Base-by-base conservation (phyloP, 148 eudicot genomes). In the Persicaria maculosa region DNA sequence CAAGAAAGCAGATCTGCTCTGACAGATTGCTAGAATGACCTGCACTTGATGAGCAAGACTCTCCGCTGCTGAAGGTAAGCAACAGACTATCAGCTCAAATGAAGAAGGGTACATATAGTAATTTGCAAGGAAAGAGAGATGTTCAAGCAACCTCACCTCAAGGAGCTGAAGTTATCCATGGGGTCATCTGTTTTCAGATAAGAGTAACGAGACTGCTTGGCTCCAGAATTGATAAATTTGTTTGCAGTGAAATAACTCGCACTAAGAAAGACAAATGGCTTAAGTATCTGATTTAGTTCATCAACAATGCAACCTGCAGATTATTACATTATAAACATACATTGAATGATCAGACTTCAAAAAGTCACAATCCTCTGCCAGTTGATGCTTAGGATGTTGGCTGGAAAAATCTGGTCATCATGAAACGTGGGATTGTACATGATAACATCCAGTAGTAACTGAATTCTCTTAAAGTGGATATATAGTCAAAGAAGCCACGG, bases 31-130 rank as follows among this genome's bases (percentile, higher is more conserved):
- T 14, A 64, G 45, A 4, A 40, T 64, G 36, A 64, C 69, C 69
- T 64, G 69, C 69, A 65, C 70, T 65, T 40, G 70, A 65, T 36
- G 70, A 65, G 70, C 47, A 40, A 65, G 70, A 65, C 46, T 65
- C 70, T 40, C 70, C 70, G 0, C 70, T 65, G 70, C 8, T 14
- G n/a, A 59, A 65, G 43, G 36, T 62, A 65, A 15, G 70, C 17
- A 65, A 65, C 7, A 65, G 9, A 7, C 70, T 65, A 43, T 65
- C 17, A 65, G 70, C 46, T 65, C 70, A 65, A 6, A 40, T 15
- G 44, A 62, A 31, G 31, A 10, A 31, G 10, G 31, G 17, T 36
- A 40, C 17, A 40, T 40, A 1, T 2, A 65, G 70, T 65, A 40
- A 65, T 65, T 65, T 14, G 47, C 70, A 65, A 65, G 3, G 43